Evolutionary conservation across 2,329 filamentous ascomycete genomes (phyloP).

Genomic region (Torrubiellomyces zombiae): DNA sequence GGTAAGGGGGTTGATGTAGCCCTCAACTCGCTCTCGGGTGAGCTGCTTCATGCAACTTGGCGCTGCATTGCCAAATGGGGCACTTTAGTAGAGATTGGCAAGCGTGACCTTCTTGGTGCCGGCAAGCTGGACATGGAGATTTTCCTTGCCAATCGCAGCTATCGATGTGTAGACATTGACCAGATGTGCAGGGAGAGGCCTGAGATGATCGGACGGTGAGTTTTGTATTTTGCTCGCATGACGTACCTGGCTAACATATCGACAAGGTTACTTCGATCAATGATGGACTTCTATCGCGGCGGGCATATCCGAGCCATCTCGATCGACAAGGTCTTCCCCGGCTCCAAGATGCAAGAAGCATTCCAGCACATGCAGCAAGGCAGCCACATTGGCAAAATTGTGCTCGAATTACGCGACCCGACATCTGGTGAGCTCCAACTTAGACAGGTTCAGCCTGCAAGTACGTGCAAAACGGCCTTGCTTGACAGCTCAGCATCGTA

Average conservation of each 20-base stretch:
- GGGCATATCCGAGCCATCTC: slow-evolving; percentile 6
- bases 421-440: too few species aligned
- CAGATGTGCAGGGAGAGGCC: slow-evolving; percentile 1
- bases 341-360: slow-evolving; percentile 9
- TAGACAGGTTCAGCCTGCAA: too few species aligned
- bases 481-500: too few species aligned
- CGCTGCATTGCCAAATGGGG: slow-evolving; percentile 22
- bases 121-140: slow-evolving; percentile 23
- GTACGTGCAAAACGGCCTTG: too few species aligned
- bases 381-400: slow-evolving; percentile 17
- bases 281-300: not conserved
- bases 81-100: slow-evolving; percentile 24
- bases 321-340: slow-evolving; percentile 8
- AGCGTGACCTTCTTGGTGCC: slow-evolving; percentile 20
- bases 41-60: slow-evolving; percentile 21
- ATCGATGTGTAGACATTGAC: slow-evolving; percentile 6
- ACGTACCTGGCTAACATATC: too few species aligned
- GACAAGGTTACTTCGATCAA: too few species aligned
- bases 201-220: not conserved
- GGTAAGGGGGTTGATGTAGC: slow-evolving; percentile 14
- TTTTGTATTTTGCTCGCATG: not conserved
- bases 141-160: slow-evolving; percentile 17
- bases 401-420: slow-evolving; percentile 1
- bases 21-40: slow-evolving; percentile 20
- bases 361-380: slow-evolving; percentile 23